These are phyloP conservation scores for Colletotrichum trifolii DNA, from an alignment of 2,329 filamentous ascomycete genomes.

Conservation along the genomic window DNA sequence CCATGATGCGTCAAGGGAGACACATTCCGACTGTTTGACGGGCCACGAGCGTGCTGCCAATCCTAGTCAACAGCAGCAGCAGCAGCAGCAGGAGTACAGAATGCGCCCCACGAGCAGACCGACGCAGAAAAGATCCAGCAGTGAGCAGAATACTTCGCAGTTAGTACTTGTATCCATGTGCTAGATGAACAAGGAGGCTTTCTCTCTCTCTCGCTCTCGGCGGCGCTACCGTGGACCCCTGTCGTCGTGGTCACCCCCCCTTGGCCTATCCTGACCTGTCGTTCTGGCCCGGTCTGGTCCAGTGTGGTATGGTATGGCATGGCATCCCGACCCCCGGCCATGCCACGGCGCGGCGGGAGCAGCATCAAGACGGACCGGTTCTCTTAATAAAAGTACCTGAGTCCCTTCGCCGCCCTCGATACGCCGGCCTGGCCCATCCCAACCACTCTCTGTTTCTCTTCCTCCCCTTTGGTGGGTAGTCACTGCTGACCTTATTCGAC, in stretches of 20 bases:
- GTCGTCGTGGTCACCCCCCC: too few species aligned
- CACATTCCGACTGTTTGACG: neutral
- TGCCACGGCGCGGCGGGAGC: constrained; percentile 24
- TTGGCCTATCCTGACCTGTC: too few species aligned
- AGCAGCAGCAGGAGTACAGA: constrained; percentile 6
- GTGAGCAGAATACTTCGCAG: too few species aligned
- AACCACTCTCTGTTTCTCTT: constrained; percentile 29
- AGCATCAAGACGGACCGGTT: constrained; percentile 6
- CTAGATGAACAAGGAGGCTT: too few species aligned
- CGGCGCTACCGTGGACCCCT: constrained; percentile 22
- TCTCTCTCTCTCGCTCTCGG: constrained; percentile 4
- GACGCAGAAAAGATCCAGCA: too few species aligned
- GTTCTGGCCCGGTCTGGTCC: too few species aligned
- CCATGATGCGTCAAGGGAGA: constrained; percentile 14
- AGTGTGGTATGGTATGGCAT: too few species aligned
- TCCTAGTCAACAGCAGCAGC: too few species aligned
- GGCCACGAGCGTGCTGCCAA: too few species aligned
- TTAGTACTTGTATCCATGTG: too few species aligned
- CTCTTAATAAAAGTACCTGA: constrained; percentile 27
- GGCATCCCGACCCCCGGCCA: constrained; percentile 14
- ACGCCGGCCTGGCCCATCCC: constrained; percentile 18
- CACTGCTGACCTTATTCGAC: constrained; percentile 22
- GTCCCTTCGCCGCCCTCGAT: constrained; percentile 18
- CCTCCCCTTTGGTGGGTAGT: constrained; percentile 14
- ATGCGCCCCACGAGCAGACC: too few species aligned